Evolutionary conservation across 2,329 filamentous ascomycete genomes (phyloP).

Genomic region (Colletotrichum destructivum): DNA sequence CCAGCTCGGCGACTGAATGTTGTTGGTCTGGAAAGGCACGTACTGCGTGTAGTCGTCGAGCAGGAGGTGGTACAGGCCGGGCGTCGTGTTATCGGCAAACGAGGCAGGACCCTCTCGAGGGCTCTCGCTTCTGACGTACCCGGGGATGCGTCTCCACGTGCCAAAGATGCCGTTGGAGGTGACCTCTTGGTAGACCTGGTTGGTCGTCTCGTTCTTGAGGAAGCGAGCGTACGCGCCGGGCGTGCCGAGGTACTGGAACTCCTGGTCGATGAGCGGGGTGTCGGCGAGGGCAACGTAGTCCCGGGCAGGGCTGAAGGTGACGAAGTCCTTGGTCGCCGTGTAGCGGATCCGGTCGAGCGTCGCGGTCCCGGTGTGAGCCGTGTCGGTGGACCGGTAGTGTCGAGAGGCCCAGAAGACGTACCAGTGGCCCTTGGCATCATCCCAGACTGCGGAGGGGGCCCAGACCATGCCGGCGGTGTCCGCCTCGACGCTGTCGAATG

Average conservation of each 20-base stretch:
- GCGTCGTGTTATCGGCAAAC: conserved; percentile 54
- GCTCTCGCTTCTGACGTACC: conserved; percentile 49
- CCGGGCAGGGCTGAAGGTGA: conserved; percentile 60
- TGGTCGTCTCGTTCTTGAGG: conserved; percentile 65
- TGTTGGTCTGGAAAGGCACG: conserved; percentile 58
- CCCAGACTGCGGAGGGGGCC: conserved; percentile 56
- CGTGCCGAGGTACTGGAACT: conserved; percentile 60
- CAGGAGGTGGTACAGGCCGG: conserved; percentile 57
- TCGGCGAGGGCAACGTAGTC: conserved; percentile 59
- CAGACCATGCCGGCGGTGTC: conserved; percentile 55
- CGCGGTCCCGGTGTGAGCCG: conserved; percentile 60
- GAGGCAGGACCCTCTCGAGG: conserved; percentile 51
- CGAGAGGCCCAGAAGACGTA: conserved; percentile 65
- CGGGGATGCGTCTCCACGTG: conserved; percentile 59
- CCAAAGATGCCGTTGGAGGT: conserved; percentile 63
- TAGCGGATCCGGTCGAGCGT: conserved; percentile 62
- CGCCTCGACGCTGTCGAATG: conserved; percentile 48
- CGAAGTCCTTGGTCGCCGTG: conserved; percentile 66
- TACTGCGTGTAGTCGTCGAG: conserved; percentile 63
- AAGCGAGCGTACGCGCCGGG: conserved; percentile 61
- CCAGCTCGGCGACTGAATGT: conserved; percentile 58
- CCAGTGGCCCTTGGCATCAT: conserved; percentile 55
- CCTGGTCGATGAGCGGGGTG: conserved; percentile 65
- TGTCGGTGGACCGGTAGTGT: conserved; percentile 59
- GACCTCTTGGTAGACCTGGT: conserved; percentile 64